These are phyloP conservation scores for Peterozyma xylosa DNA, from an alignment of 805 yeast species.

Conservation along the genomic window DNA sequence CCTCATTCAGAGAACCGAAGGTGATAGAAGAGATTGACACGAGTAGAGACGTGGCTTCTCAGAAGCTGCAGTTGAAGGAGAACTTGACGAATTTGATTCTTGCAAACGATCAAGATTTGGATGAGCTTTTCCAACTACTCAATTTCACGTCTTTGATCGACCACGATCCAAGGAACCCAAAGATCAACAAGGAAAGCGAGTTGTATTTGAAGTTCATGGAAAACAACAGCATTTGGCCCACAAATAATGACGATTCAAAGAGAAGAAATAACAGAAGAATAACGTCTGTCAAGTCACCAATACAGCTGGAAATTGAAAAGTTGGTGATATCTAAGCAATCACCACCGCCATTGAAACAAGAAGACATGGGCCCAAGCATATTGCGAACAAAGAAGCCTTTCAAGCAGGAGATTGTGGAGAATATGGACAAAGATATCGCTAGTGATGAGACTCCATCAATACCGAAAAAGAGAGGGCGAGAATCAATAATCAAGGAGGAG, in stretches of 20 bases:
- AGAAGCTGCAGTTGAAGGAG: constrained; percentile 13
- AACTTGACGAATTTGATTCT: constrained; percentile 35
- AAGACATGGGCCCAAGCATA: constrained; percentile 4
- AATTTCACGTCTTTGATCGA: constrained; percentile 54
- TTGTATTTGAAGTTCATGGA: constrained; percentile 23
- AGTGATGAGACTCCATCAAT: constrained; percentile 1
- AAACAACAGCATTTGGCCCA: constrained; percentile 29
- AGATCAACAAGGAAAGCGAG: constrained; percentile 26
- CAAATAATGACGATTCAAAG: constrained; percentile 12
- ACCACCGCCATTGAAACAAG: constrained; percentile 15
- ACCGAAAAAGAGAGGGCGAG: background rate
- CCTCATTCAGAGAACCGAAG: too few relatives aligned
- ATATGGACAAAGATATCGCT: background rate
- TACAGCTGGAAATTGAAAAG: constrained; percentile 16
- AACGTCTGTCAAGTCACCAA: constrained; percentile 12
- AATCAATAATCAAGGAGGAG: background rate
- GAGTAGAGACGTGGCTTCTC: too few relatives aligned
- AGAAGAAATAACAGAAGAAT: constrained; percentile 18
- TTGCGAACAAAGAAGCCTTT: constrained; percentile 1
- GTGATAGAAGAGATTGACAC: too few relatives aligned
- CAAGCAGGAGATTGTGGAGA: constrained; percentile 4
- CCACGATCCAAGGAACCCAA: constrained; percentile 43
- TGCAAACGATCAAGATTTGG: constrained; percentile 39
- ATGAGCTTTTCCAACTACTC: constrained; percentile 57
- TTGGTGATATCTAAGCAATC: constrained; percentile 8